phyloP scores from a whole-genome alignment of 306 rosid genomes.

The Quercus parvula region DNA sequence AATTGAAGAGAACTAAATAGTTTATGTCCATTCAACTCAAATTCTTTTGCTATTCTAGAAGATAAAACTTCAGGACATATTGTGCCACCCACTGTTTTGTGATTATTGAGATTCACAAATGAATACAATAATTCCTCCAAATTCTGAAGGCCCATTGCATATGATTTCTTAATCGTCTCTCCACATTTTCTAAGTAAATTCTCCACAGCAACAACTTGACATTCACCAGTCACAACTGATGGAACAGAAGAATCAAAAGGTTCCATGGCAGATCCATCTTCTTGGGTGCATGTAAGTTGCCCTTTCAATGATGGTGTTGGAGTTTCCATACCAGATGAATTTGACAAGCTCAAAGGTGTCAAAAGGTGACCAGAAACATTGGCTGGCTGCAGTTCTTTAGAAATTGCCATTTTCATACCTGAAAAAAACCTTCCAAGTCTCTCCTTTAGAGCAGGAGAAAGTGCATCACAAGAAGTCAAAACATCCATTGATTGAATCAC shows the following conservation, averaged over 20 bases:
- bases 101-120: slow-evolving; percentile 16
- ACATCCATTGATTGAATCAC: slow-evolving; percentile 57
- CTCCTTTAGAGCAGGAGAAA: slow-evolving; percentile 33
- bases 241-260: slow-evolving; percentile 13
- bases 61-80: slow-evolving; percentile 4
- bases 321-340: background rate
- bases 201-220: slow-evolving; percentile 10
- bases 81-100: background rate
- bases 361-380: background rate
- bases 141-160: slow-evolving; percentile 2
- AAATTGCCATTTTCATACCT: background rate
- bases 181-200: slow-evolving; percentile 17
- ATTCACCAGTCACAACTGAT: background rate
- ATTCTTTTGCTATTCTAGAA: slow-evolving; percentile 13
- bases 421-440: slow-evolving; percentile 12
- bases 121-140: slow-evolving; percentile 17
- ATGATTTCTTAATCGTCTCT: slow-evolving; percentile 13
- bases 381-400: background rate
- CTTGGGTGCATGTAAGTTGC: background rate
- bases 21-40: slow-evolving; percentile 23
- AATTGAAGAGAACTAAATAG: slow-evolving; percentile 23
- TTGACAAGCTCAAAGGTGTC: background rate
- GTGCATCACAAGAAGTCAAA: slow-evolving; percentile 46
- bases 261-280: background rate
- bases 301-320: slow-evolving; percentile 1